These are phyloP conservation scores for Spergularia bocconei DNA, from an alignment of 148 eudicot species.

Conservation along the genomic window DNA sequence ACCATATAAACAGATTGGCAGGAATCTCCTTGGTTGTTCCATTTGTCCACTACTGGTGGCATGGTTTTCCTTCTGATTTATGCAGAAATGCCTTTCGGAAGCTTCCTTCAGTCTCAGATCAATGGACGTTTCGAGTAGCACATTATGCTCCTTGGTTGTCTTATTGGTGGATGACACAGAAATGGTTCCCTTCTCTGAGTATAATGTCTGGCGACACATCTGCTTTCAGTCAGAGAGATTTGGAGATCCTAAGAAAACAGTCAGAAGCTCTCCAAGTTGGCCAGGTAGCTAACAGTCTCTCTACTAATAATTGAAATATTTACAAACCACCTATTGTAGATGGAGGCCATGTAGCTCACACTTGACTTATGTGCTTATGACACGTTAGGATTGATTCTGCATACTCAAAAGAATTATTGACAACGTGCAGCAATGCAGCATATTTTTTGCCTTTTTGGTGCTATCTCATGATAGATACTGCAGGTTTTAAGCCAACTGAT, in stretches of 20 bases:
- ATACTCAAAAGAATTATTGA: not conserved
- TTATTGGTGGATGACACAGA: conserved; percentile 75
- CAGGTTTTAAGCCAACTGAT: not conserved
- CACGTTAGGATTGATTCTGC: not conserved
- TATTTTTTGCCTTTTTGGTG: not conserved
- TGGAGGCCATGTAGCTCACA: conserved; percentile 41
- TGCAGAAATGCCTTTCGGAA: conserved; percentile 33
- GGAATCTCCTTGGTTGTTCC: conserved; percentile 74
- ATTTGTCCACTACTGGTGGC: conserved; percentile 76
- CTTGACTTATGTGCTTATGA: not conserved
- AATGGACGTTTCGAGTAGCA: conserved; percentile 60
- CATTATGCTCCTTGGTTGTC: conserved; percentile 66
- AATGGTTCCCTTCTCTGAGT: conserved; percentile 56
- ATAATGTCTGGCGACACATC: conserved; percentile 25
- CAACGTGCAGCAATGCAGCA: not conserved
- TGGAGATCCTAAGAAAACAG: conserved; percentile 43
- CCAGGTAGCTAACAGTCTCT: conserved; percentile 37
- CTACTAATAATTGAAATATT: not conserved
- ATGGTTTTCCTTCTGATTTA: conserved; percentile 46
- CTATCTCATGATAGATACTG: not conserved
- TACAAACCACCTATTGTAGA: not conserved
- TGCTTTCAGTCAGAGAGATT: conserved; percentile 39
- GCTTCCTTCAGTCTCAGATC: conserved; percentile 36
- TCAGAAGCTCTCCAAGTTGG: conserved; percentile 34
- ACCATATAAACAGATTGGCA: conserved; percentile 48